Evolutionary conservation across 2,329 filamentous ascomycete genomes (phyloP).

Genomic region (Fusarium sp.): DNA sequence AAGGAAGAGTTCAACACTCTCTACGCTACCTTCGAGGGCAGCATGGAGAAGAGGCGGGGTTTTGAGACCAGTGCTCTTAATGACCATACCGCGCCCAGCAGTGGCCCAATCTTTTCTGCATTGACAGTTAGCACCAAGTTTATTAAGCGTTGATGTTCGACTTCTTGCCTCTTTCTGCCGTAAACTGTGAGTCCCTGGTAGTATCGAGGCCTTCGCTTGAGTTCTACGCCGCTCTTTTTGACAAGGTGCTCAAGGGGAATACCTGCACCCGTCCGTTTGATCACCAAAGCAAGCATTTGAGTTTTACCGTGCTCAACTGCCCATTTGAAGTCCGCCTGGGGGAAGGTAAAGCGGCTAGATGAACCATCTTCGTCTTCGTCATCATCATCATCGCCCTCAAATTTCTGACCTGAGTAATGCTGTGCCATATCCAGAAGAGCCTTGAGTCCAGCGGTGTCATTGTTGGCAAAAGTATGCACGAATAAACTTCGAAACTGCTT

Average conservation of each 20-base stretch:
- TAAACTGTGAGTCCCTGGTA: constrained; percentile 84
- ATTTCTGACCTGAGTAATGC: constrained; percentile 58
- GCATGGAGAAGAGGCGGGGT: constrained; percentile 73
- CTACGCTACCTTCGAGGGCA: constrained; percentile 69
- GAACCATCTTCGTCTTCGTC: constrained; percentile 54
- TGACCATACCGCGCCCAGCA: constrained; percentile 65
- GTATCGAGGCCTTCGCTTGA: constrained; percentile 74
- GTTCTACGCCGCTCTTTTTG: constrained; percentile 73
- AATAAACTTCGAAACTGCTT: constrained; percentile 51
- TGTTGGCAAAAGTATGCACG: constrained; percentile 62
- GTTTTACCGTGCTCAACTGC: constrained; percentile 65
- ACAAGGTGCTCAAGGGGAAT: constrained; percentile 77
- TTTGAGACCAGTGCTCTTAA: constrained; percentile 57
- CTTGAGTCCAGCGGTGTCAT: constrained; percentile 67
- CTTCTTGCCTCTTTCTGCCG: constrained; percentile 72
- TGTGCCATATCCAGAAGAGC: constrained; percentile 69
- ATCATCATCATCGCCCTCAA: constrained; percentile 52
- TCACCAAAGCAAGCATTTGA: constrained; percentile 72
- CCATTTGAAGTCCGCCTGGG: constrained; percentile 56
- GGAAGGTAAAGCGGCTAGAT: constrained; percentile 56
- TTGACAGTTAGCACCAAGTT: constrained; percentile 26
- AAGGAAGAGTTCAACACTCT: constrained; percentile 81
- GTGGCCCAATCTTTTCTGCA: constrained; percentile 76
- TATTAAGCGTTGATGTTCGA: background rate
- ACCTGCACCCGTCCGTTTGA: constrained; percentile 75